These are phyloP conservation scores for Graphilbum fragrans DNA, from an alignment of 2,329 filamentous ascomycete species.

Conservation along the genomic window DNA sequence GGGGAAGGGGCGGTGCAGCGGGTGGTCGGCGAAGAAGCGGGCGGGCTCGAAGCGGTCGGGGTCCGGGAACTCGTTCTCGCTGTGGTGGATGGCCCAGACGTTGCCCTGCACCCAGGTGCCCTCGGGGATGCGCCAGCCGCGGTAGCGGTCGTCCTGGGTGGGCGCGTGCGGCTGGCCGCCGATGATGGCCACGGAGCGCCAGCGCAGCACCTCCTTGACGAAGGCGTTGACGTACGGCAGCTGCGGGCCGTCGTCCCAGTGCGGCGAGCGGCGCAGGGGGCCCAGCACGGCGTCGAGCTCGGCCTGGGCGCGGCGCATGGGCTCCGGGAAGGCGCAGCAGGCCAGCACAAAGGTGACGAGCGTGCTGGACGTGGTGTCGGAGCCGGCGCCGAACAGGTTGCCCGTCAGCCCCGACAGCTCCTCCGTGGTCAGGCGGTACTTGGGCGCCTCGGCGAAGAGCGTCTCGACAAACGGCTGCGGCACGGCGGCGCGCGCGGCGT, in stretches of 20 bases:
- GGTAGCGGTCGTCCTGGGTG: constrained; percentile 32
- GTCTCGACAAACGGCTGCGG: constrained; percentile 28
- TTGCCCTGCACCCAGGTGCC: constrained; percentile 37
- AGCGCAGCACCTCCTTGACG: constrained; percentile 43
- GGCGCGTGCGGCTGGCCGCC: constrained; percentile 36
- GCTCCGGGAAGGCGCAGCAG: constrained; percentile 34
- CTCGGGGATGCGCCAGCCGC: constrained; percentile 36
- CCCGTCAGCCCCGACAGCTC: constrained; percentile 34
- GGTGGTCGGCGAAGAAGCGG: constrained; percentile 24
- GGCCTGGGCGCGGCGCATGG: constrained; percentile 33
- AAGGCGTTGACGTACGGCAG: constrained; percentile 41
- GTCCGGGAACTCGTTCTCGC: constrained; percentile 32
- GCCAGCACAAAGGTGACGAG: constrained; percentile 36
- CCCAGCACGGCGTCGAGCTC: constrained; percentile 42
- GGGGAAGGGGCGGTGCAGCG: constrained; percentile 30
- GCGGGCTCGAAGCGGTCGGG: constrained; percentile 31
- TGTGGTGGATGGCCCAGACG: constrained; percentile 35
- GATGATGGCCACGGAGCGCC: constrained; percentile 41
- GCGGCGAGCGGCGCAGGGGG: constrained; percentile 28
- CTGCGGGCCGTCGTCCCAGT: constrained; percentile 30
- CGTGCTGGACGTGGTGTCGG: constrained; percentile 35
- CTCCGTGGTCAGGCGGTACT: constrained; percentile 29
- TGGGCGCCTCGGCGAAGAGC: constrained; percentile 32
- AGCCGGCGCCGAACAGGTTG: constrained; percentile 34
- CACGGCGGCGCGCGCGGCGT: constrained; percentile 12